Evolutionary conservation across 1,139 yeast species (phyloP).

Genomic region (Zygosaccharomyces sapae): DNA sequence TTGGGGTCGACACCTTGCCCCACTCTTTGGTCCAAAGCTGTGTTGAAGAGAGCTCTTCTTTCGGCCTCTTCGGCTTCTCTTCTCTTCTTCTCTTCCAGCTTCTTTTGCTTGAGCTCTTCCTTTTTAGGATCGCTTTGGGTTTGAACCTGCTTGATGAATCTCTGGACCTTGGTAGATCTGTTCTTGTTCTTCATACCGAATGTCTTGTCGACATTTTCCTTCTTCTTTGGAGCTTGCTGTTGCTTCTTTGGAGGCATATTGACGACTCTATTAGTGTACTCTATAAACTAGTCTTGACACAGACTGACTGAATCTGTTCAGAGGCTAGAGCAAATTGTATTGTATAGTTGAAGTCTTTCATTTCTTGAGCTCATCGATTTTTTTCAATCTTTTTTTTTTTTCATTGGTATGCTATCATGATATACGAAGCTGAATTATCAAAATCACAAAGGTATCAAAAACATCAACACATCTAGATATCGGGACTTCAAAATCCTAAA

Average conservation of each 20-base stretch:
- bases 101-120: slow-evolving; percentile 72
- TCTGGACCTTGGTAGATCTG: slow-evolving; percentile 88
- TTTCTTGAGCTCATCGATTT: slow-evolving; percentile 6
- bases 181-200: slow-evolving; percentile 94
- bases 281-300: no score
- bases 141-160: slow-evolving; percentile 72
- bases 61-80: slow-evolving; percentile 86
- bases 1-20: slow-evolving; percentile 99
- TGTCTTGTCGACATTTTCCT: slow-evolving; percentile 80
- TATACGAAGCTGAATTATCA: not conserved
- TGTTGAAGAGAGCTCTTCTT: slow-evolving; percentile 71
- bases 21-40: slow-evolving; percentile 72
- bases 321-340: no score
- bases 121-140: slow-evolving; percentile 65
- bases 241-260: slow-evolving; percentile 69
- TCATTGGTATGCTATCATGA: not conserved
- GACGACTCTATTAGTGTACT: not conserved
- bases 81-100: slow-evolving; percentile 84
- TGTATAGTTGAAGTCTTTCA: not conserved
- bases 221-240: slow-evolving; percentile 65
- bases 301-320: no score
- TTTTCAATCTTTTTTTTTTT: slow-evolving; percentile 1
- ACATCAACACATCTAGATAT: not conserved
- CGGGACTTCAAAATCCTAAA: not conserved
- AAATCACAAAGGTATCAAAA: not conserved